Evolutionary conservation across 75 land plant genomes (phyloP).

Genomic region (Cupressus sempervirens): DNA sequence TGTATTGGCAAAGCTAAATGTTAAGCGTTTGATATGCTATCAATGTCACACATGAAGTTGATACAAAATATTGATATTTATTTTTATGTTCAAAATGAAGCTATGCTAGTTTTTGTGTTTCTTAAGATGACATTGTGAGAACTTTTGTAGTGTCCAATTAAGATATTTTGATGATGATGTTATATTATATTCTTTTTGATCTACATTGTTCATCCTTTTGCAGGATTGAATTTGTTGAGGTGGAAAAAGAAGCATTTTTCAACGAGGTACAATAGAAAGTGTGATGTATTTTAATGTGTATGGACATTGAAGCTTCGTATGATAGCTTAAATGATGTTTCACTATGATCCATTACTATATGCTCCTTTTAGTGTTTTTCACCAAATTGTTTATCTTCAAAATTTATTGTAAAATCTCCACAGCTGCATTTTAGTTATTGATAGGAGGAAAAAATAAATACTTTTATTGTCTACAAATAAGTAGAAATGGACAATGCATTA

Average conservation of each 20-base stretch:
- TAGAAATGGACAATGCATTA: not conserved
- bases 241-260: conserved; percentile 72
- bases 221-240: conserved; percentile 73
- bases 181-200: not conserved
- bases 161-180: not conserved
- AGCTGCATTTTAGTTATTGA: not conserved
- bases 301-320: not conserved
- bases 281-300: not conserved
- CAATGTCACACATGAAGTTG: not conserved
- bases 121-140: not conserved
- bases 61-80: not conserved
- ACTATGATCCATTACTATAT: not conserved
- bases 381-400: not conserved
- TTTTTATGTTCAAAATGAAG: not conserved
- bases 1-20: not conserved
- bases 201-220: conserved; percentile 11
- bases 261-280: conserved; percentile 58
- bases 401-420: not conserved
- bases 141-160: not conserved
- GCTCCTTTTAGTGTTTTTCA: not conserved
- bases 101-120: not conserved
- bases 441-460: not conserved
- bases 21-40: not conserved
- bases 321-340: not conserved
- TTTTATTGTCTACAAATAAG: not conserved